A percentile compares a stretch with the other conserved stretches of the same genome.
phyloP scores from a whole-genome alignment of 2,329 filamentous ascomycete species.

The Fonsecaea nubica region DNA sequence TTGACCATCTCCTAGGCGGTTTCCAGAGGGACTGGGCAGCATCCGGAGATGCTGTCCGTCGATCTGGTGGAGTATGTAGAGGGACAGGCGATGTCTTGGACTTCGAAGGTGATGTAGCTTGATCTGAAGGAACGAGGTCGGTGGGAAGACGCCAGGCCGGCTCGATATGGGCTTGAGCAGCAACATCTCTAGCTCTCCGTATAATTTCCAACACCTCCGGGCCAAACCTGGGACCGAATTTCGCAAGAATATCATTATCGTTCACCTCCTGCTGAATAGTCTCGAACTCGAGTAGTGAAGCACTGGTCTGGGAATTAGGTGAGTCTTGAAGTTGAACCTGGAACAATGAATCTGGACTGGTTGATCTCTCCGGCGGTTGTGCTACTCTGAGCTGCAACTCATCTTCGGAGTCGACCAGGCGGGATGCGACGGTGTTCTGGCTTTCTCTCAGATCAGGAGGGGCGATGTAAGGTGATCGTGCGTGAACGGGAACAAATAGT shows the following conservation, averaged over 20 bases:
- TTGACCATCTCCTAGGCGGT: slow-evolving; percentile 7
- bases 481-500: slow-evolving; percentile 22
- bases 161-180: slow-evolving; percentile 39
- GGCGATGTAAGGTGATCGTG: neutral
- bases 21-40: slow-evolving; percentile 26
- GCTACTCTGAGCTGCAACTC: slow-evolving; percentile 32
- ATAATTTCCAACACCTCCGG: slow-evolving; percentile 34
- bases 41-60: slow-evolving; percentile 4
- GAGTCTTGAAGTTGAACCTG: slow-evolving; percentile 7
- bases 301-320: neutral
- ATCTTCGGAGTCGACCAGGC: slow-evolving; percentile 19
- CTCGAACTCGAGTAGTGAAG: neutral
- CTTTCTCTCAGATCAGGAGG: slow-evolving; percentile 17
- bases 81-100: slow-evolving; percentile 14
- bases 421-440: slow-evolving; percentile 4
- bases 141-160: slow-evolving; percentile 40
- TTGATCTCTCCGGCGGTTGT: slow-evolving; percentile 15
- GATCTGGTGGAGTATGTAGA: neutral
- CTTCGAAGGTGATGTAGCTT: slow-evolving; percentile 6
- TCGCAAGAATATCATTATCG: slow-evolving; percentile 25
- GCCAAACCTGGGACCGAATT: slow-evolving; percentile 34
- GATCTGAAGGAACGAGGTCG: slow-evolving; percentile 20
- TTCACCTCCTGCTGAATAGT: slow-evolving; percentile 16
- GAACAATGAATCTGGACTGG: slow-evolving; percentile 39
- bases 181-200: slow-evolving; percentile 27